A percentile compares a stretch with the other conserved stretches of the same genome.
Evolutionary conservation across 139 green algal species (phyloP).

Genomic region (Closterium sp.): DNA sequence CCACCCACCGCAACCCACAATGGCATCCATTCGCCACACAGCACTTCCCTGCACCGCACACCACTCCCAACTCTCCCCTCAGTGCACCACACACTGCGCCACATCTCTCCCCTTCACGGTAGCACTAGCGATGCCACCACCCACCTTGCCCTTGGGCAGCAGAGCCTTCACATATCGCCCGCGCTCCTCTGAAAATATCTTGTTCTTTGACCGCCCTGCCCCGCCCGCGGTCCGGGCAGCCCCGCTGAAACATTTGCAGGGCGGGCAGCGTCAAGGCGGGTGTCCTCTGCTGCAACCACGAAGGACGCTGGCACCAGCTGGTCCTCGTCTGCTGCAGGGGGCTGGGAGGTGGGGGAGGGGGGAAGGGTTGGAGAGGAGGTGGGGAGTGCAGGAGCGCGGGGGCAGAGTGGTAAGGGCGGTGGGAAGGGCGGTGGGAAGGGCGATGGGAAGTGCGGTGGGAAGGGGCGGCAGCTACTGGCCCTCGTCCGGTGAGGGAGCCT

Average conservation of each 20-base stretch:
- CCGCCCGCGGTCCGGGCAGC: conserved; percentile 66
- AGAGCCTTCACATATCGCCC: conserved; percentile 96
- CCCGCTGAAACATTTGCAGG: conserved; percentile 68
- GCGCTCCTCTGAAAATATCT: conserved; percentile 81
- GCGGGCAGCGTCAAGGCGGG: conserved; percentile 78
- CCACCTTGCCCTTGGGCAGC: conserved; percentile 71
- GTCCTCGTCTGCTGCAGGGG: background rate
- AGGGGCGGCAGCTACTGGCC: too few relatives aligned
- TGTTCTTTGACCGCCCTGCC: conserved; percentile 80
- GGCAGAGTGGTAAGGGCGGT: too few relatives aligned
- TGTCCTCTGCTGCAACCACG: background rate
- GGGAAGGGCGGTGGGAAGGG: too few relatives aligned
- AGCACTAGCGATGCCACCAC: too few relatives aligned
- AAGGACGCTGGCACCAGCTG: background rate
- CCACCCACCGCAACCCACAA: too few relatives aligned
- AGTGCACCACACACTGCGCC: background rate
- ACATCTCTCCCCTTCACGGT: too few relatives aligned
- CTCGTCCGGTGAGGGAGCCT: too few relatives aligned
- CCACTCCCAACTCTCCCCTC: too few relatives aligned
- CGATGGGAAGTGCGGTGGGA: background rate
- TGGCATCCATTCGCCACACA: too few relatives aligned
- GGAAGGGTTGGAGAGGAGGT: too few relatives aligned
- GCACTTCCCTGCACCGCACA: too few relatives aligned
- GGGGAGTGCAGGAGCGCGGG: too few relatives aligned
- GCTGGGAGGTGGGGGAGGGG: background rate